Percentiles rank a stretch among this genome's conserved stretches.
phyloP scores from a whole-genome alignment of 1,284 basidiomycete genomes.

The Earliella scabrosa region DNA sequence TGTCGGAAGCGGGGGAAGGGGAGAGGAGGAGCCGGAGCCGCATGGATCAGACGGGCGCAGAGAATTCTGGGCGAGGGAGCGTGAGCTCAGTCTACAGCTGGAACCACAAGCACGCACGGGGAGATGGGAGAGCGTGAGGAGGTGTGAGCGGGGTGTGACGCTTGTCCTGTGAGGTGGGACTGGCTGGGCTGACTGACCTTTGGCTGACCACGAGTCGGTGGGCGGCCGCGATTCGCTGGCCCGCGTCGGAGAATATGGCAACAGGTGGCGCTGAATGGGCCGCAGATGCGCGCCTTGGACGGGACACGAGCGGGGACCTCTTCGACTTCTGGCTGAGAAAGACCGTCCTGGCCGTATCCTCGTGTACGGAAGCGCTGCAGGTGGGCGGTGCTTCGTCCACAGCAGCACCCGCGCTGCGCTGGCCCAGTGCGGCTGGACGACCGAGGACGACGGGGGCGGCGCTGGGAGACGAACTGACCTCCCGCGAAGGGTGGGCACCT shows the following conservation, averaged over 20 bases:
- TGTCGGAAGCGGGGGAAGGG: conserved; percentile 9
- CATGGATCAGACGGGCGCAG: conserved; percentile 32
- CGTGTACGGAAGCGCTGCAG: conserved; percentile 21
- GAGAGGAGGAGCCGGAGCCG: conserved; percentile 22
- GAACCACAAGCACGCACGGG: no score
- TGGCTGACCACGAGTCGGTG: no score
- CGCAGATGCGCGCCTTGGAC: conserved; percentile 8
- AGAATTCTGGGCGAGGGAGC: conserved; percentile 21
- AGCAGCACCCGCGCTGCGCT: no score
- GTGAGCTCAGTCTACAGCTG: no score
- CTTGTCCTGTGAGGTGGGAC: no score
- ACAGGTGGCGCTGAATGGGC: conserved; percentile 14
- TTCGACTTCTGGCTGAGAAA: conserved; percentile 26
- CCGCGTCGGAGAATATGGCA: conserved; percentile 7
- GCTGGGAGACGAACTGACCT: background rate
- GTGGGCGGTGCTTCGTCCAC: conserved; percentile 9
- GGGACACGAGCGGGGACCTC: conserved; percentile 2
- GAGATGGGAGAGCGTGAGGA: no score
- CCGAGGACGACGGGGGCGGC: conserved; percentile 1
- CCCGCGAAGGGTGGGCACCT: background rate
- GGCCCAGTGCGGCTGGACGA: no score
- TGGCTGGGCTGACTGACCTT: conserved; percentile 2
- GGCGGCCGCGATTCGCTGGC: no score
- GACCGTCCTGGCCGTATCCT: conserved; percentile 22
- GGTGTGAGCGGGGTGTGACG: no score